Percentiles rank a stretch among this genome's conserved stretches.
phyloP scores from a whole-genome alignment of 2,329 filamentous ascomycete species.

The Apiospora phragmitis region DNA sequence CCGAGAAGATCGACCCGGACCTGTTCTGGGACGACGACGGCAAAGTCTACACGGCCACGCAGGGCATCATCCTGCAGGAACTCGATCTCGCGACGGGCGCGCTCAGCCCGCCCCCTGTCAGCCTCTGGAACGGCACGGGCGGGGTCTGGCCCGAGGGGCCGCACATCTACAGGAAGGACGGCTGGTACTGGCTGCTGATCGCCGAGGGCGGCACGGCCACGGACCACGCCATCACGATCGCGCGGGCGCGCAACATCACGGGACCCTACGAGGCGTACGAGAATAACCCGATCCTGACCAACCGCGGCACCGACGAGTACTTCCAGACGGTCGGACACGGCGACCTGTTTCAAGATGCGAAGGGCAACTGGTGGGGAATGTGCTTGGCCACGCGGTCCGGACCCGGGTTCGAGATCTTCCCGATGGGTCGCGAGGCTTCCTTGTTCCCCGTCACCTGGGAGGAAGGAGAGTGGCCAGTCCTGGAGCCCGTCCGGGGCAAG shows the following conservation, averaged over 20 bases:
- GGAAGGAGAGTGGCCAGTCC: conserved; percentile 45
- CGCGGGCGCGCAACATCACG: conserved; percentile 32
- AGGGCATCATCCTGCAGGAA: conserved; percentile 14
- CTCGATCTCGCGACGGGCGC: conserved; percentile 15
- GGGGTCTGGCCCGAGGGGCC: conserved; percentile 38
- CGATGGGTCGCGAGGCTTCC: conserved; percentile 54
- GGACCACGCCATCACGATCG: conserved; percentile 38
- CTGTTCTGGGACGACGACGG: conserved; percentile 18
- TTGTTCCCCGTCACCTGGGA: conserved; percentile 41
- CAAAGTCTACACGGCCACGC: conserved; percentile 23
- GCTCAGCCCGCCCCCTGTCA: conserved; percentile 11
- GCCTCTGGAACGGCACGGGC: conserved; percentile 33
- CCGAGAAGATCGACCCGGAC: conserved; percentile 15
- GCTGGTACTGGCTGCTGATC: conserved; percentile 45
- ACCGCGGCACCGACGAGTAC: conserved; percentile 28
- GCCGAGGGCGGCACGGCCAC: conserved; percentile 45
- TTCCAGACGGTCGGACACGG: conserved; percentile 34
- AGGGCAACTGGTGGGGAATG: conserved; percentile 48
- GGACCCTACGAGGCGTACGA: conserved; percentile 38
- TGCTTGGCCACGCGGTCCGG: conserved; percentile 35
- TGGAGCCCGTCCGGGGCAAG: conserved; percentile 39
- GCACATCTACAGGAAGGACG: conserved; percentile 39
- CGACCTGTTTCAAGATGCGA: conserved; percentile 33
- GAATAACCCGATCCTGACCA: conserved; percentile 40
- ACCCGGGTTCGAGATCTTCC: conserved; percentile 39